Percentiles rank a stretch among this genome's conserved stretches.
Evolutionary conservation across 2,329 filamentous ascomycete genomes (phyloP).

Genomic region (Cladorrhinum sp.): DNA sequence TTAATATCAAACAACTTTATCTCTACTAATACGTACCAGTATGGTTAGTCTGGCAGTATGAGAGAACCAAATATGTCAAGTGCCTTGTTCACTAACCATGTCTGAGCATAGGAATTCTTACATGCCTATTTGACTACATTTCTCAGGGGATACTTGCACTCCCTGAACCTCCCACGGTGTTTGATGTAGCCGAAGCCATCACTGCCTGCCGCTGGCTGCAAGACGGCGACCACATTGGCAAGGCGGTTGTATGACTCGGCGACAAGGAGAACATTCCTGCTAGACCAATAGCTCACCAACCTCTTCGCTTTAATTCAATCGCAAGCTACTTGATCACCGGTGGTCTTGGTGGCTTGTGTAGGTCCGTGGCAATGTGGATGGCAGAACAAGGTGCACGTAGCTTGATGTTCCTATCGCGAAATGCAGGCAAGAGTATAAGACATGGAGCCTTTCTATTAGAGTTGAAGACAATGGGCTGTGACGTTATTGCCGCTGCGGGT

Average conservation of each 20-base stretch:
- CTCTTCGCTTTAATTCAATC: slow-evolving; percentile 9
- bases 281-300: not conserved
- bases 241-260: slow-evolving; percentile 36
- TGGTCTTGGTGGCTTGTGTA: slow-evolving; percentile 37
- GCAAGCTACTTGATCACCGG: slow-evolving; percentile 36
- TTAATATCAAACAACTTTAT: too few relatives aligned
- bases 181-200: slow-evolving; percentile 27
- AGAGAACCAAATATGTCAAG: too few relatives aligned
- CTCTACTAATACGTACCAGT: too few relatives aligned
- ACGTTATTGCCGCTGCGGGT: slow-evolving; percentile 21
- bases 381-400: slow-evolving; percentile 32
- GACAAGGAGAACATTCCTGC: slow-evolving; percentile 1
- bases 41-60: too few relatives aligned
- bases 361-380: slow-evolving; percentile 35
- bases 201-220: slow-evolving; percentile 43
- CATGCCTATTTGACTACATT: not conserved
- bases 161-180: slow-evolving; percentile 23
- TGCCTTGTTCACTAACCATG: too few relatives aligned
- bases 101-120: not conserved
- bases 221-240: slow-evolving; percentile 41
- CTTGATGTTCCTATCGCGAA: slow-evolving; percentile 35
- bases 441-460: slow-evolving; percentile 28
- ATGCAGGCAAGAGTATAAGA: slow-evolving; percentile 27
- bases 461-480: slow-evolving; percentile 21
- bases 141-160: not conserved